Base-by-base conservation (phyloP, 768 basidiomycete genomes). In the Russula vinacea region DNA sequence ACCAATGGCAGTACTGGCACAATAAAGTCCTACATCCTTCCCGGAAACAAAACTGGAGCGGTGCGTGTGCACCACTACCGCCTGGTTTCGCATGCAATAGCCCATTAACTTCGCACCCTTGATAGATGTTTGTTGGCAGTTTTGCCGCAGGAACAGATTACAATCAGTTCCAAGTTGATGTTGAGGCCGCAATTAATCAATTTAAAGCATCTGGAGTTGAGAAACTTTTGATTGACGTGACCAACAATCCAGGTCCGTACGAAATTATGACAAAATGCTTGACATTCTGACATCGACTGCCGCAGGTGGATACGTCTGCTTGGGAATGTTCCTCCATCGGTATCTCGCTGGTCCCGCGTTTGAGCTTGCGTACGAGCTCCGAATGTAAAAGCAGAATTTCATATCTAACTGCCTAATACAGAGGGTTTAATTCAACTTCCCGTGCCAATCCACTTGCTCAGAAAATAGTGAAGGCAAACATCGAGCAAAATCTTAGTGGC, bases 111-210 rank as follows among this genome's bases (percentile, higher is more conserved):
- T 9, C 35, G 59, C 9, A 45, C 24, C 56, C 14, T 44, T 24
- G 26, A 8, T 68, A 85, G 82, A 84, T 85, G 79, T 84, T 82
- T 67, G 78, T 86, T 5, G 84, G 85, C 17, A 83, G 84, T 0
- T 88, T 88, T 68, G 78, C n/a, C n/a, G n/a, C n/a, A n/a, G n/a
- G 73, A 26, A 77, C 65, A 3, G 78, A 84, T 68, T 84, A 80
- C 68, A 67, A 73, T 56, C 73, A 75, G 37, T 86, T 86, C 78
- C 83, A 83, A 71, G 64, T 70, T 0, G 84, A 86, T 65, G 76
- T 79, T 0, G 78, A 76, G 0, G 74, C 79, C 8, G 78, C 81
- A 1, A 71, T 85, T 62, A 68, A 68, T 1, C 69, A 77, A 4
- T 83, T 87, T 75, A 72, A 83, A 65, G 65, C 70, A 0, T 76